These are phyloP conservation scores for Handroanthus guayacan DNA, from an alignment of 257 asterid genomes.

Conservation along the genomic window DNA sequence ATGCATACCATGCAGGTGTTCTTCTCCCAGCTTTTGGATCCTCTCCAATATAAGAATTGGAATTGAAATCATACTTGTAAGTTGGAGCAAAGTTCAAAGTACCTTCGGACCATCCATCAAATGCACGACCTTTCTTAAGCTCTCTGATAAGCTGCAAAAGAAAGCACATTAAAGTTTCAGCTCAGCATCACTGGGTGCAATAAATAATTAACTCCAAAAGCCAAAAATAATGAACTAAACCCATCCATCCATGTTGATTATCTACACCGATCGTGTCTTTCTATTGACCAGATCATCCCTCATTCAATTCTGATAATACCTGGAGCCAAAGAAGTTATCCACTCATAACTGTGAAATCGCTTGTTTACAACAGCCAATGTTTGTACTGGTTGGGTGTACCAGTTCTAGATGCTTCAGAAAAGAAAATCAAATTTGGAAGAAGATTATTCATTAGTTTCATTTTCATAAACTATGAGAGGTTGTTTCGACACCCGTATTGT, in stretches of 20 bases:
- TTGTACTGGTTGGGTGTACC: background rate
- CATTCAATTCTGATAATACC: constrained; percentile 2
- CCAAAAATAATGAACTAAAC: background rate
- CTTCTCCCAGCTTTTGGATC: constrained; percentile 82
- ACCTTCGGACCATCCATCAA: constrained; percentile 99
- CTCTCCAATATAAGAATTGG: constrained; percentile 69
- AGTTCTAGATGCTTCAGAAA: background rate
- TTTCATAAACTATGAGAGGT: background rate
- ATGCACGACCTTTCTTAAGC: constrained; percentile 78
- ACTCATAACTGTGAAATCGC: background rate
- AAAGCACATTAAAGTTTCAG: constrained; percentile 25
- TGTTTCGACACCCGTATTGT: background rate
- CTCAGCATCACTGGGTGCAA: constrained; percentile 7
- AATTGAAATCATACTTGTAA: constrained; percentile 77
- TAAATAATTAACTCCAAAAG: background rate
- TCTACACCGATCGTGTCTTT: background rate
- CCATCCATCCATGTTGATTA: background rate
- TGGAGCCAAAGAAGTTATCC: background rate
- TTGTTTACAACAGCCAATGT: background rate
- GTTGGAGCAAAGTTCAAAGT: constrained; percentile 84
- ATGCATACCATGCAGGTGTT: constrained; percentile 93
- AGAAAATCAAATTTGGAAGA: background rate
- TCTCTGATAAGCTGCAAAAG: constrained; percentile 77
- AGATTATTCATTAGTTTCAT: background rate
- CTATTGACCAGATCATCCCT: background rate